phyloP scores from a whole-genome alignment of 2,329 filamentous ascomycete species.

The Phaeosphaeriaceae sp. region DNA sequence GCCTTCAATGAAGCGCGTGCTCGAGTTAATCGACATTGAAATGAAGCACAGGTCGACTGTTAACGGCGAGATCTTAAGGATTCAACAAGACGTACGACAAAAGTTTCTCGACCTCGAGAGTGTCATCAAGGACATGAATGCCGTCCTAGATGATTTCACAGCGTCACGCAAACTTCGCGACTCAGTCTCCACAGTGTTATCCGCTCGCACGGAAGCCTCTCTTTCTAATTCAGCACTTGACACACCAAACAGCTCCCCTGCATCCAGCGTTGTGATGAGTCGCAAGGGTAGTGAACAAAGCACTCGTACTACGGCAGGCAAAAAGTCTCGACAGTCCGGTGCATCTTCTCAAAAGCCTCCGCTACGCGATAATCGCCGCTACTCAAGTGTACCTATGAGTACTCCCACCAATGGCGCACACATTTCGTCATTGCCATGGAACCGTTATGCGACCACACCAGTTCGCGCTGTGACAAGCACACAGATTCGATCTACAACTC shows the following conservation, averaged over 20 bases:
- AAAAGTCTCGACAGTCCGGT: constrained; percentile 56
- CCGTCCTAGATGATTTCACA: constrained; percentile 70
- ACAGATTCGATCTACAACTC: constrained; percentile 35
- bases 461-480: constrained; percentile 36
- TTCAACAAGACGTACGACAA: constrained; percentile 84
- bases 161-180: constrained; percentile 81
- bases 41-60: constrained; percentile 94
- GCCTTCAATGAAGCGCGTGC: constrained; percentile 87
- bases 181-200: constrained; percentile 90
- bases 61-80: constrained; percentile 89
- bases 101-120: constrained; percentile 77
- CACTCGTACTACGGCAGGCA: constrained; percentile 53
- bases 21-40: constrained; percentile 94
- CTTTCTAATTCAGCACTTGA: constrained; percentile 70
- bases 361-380: constrained; percentile 52
- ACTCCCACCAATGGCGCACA: constrained; percentile 24
- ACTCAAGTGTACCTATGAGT: constrained; percentile 55
- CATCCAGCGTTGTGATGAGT: constrained; percentile 67
- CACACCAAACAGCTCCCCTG: constrained; percentile 67
- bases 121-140: constrained; percentile 79
- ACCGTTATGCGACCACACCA: constrained; percentile 14
- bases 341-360: constrained; percentile 51
- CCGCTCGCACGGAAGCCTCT: constrained; percentile 71
- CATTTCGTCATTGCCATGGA: constrained; percentile 13
- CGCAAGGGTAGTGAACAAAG: constrained; percentile 58